A percentile compares a stretch with the other conserved stretches of the same genome.
phyloP scores from a whole-genome alignment of 148 eudicot species.

The Arbutus unedo region DNA sequence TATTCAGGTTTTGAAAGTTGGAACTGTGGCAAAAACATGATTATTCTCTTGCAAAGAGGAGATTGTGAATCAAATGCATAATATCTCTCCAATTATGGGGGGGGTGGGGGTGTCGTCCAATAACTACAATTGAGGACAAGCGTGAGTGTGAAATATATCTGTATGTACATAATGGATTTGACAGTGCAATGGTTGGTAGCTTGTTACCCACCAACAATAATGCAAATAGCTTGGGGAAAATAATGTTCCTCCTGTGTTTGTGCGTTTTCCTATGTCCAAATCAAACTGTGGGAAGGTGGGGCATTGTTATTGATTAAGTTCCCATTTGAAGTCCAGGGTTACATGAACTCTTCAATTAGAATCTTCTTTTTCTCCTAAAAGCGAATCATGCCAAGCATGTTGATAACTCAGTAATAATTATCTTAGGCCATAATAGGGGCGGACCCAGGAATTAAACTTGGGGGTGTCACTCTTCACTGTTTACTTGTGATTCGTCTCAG shows the following conservation, averaged over 20 bases:
- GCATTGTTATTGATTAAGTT: slow-evolving; percentile 1
- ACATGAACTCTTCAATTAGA: neutral
- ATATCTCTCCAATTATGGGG: slow-evolving; percentile 10
- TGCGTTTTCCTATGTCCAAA: neutral
- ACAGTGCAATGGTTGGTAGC: slow-evolving; percentile 15
- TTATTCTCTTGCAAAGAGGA: neutral
- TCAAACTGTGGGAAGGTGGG: slow-evolving; percentile 3
- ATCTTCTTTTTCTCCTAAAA: neutral
- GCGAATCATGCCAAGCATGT: neutral
- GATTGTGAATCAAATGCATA: slow-evolving; percentile 6
- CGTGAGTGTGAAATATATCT: neutral
- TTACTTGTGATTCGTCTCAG: too few species aligned
- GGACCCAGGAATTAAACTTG: too few species aligned
- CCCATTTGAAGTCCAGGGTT: neutral
- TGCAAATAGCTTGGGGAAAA: neutral
- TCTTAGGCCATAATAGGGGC: too few species aligned
- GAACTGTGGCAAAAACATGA: neutral
- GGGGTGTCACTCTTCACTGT: too few species aligned
- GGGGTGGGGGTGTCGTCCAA: too few species aligned
- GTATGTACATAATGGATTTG: slow-evolving; percentile 7
- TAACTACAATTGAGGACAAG: neutral
- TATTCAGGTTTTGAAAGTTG: neutral
- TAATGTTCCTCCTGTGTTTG: neutral
- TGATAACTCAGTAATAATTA: neutral
- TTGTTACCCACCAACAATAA: slow-evolving; percentile 16